phyloP scores from a whole-genome alignment of 2,329 filamentous ascomycete genomes.

The Cercospora beticola region DNA sequence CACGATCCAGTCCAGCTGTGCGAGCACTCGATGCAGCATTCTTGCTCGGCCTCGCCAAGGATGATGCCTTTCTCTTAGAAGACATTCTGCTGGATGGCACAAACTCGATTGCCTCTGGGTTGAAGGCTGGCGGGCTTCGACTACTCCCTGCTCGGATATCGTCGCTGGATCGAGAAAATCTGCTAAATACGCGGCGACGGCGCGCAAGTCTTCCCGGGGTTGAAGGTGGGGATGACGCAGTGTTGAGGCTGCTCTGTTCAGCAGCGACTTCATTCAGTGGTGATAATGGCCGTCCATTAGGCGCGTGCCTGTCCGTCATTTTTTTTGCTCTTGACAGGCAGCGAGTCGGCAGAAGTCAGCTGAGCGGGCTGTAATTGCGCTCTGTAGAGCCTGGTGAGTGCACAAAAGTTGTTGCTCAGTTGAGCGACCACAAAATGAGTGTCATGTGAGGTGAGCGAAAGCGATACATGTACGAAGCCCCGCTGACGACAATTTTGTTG shows the following conservation, averaged over 20 bases:
- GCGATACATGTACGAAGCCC: background rate
- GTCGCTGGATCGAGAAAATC: background rate
- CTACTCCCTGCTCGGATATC: background rate
- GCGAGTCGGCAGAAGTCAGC: background rate
- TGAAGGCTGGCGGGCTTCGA: conserved; percentile 16
- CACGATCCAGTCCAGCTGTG: background rate
- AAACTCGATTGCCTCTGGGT: conserved; percentile 29
- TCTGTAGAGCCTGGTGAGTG: background rate
- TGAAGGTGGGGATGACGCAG: background rate
- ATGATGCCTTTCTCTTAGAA: conserved; percentile 34
- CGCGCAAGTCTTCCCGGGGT: background rate
- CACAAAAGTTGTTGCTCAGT: background rate
- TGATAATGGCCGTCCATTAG: background rate
- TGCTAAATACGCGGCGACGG: conserved; percentile 1
- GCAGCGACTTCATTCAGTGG: background rate
- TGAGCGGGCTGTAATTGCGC: background rate
- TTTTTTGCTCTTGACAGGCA: background rate
- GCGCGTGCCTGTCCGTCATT: background rate
- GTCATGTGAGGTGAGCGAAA: background rate
- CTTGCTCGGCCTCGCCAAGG: conserved; percentile 23
- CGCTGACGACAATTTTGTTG: background rate
- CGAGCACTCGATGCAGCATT: conserved; percentile 14
- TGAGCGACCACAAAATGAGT: background rate
- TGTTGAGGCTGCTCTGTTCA: background rate
- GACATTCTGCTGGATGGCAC: conserved; percentile 25